Conservation (phyloP, 2,329 filamentous ascomycete species). For the Ophiostoma himal-ulmi region DNA sequence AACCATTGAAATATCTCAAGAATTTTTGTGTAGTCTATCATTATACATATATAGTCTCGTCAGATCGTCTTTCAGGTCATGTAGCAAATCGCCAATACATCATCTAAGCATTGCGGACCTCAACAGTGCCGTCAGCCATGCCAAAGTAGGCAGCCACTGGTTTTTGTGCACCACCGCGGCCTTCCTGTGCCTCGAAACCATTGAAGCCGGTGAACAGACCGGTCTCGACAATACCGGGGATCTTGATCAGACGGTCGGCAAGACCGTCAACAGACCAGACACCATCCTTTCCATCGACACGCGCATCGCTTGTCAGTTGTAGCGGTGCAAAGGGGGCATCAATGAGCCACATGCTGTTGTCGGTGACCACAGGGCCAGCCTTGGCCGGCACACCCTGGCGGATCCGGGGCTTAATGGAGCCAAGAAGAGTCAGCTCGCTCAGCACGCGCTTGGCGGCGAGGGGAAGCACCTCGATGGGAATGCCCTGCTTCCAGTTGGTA, state of each 20-base stretch:
- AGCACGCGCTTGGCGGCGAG: constrained; percentile 75
- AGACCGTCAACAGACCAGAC: constrained; percentile 75
- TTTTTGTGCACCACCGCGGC: constrained; percentile 70
- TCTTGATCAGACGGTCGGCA: constrained; percentile 66
- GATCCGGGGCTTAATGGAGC: constrained; percentile 63
- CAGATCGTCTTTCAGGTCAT: neutral
- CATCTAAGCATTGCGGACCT: constrained; percentile 37
- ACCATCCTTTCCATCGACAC: constrained; percentile 53
- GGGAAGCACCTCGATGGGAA: constrained; percentile 91
- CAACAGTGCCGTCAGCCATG: constrained; percentile 67
- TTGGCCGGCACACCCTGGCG: constrained; percentile 66
- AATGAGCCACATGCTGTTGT: constrained; percentile 83
- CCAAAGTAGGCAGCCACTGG: constrained; percentile 94
- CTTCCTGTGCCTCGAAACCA: constrained; percentile 58
- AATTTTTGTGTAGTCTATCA: neutral
- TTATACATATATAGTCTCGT: neutral
- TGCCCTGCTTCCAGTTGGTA: constrained; percentile 68
- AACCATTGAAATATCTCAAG: neutral
- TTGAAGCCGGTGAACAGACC: constrained; percentile 83
- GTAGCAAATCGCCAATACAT: neutral
- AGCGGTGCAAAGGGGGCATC: constrained; percentile 82
- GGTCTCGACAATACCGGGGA: constrained; percentile 85
- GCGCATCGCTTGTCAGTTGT: constrained; percentile 44
- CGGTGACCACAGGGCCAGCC: constrained; percentile 71
- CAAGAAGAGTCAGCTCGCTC: constrained; percentile 63